Evolutionary conservation across 2,329 filamentous ascomycete genomes (phyloP), one percentile per base, ranked within the genome.

Genomic region (Aciculosporium take): DNA sequence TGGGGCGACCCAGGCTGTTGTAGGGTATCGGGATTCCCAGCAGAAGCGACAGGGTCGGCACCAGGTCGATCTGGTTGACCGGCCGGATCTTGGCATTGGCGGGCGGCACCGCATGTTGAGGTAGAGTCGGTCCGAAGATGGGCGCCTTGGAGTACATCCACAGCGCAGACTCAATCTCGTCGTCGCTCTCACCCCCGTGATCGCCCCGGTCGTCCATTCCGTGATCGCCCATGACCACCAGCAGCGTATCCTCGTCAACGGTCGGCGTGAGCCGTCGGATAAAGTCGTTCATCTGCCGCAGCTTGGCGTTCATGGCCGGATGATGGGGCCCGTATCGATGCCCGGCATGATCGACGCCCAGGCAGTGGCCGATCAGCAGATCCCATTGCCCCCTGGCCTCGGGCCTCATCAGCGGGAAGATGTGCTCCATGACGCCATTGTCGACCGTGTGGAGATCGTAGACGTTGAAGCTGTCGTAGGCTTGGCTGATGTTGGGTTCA

Each of bases 141-240:
- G 79, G 78, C 51, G 76, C 80, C 60, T 88, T 94, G 1, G 91
- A 94, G 59, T 96, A 98, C 87, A 98, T 94, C 89, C 91, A 98
- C 36, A 98, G 62, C 2, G 91, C 87, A 42, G 91, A 87, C 60
- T 98, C 79, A 6, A 98, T 76, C 59, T 98, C 91, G 48, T 96
- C 87, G 51, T 95, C 85, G 25, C 89, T 95, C 65, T 98, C 91
- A 41, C 91, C 91, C n/a, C 91, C 91, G 56, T 98, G 91, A 50
- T 98, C 91, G 15, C 91, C 91, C 64, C 98, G 96, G 46, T 75
- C 69, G 59, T 98, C 91, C 91, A 98, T 98, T 9, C 91, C 91
- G 56, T 98, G 91, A 57, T 98, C 91, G n/a, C 91, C 91, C 86
- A 98, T 94, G 12, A 98, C 84, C 17, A 98, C 78, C 28, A 98